A percentile compares a stretch with the other conserved stretches of the same genome.
These are phyloP conservation scores for Phytophthora chlamydospora DNA, from an alignment of 352 stramenopile species.

Conservation along the genomic window DNA sequence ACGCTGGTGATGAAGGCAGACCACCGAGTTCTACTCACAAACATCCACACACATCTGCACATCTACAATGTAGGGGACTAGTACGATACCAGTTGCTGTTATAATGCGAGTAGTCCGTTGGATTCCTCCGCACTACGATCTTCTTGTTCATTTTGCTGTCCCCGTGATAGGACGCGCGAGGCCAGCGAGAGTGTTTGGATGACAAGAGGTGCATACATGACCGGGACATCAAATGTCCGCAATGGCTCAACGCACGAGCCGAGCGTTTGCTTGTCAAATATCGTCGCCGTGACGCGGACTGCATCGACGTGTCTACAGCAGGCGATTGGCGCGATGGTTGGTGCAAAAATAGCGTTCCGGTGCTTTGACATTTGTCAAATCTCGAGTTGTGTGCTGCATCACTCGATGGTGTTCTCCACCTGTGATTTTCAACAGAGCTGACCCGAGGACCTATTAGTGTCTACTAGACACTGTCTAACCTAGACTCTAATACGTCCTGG, in stretches of 20 bases:
- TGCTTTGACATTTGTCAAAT: too few species aligned
- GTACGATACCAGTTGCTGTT: neutral
- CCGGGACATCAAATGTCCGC: slow-evolving; percentile 5
- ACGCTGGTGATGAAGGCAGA: neutral
- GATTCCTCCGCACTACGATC: too few species aligned
- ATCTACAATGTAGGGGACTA: too few species aligned
- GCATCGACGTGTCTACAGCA: neutral
- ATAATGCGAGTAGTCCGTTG: neutral
- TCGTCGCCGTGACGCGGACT: slow-evolving; percentile 7
- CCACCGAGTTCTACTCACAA: neutral
- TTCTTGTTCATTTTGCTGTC: neutral
- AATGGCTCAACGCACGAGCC: neutral
- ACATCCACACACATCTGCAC: neutral
- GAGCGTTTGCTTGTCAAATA: slow-evolving; percentile 7
- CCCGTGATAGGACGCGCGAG: slow-evolving; percentile 9
- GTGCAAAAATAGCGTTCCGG: slow-evolving; percentile 6
- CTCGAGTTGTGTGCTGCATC: neutral
- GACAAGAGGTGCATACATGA: slow-evolving; percentile 16
- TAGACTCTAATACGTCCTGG: too few species aligned
- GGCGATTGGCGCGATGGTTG: slow-evolving; percentile 10
- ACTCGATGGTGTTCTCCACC: neutral
- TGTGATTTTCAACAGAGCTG: too few species aligned
- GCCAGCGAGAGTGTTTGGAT: slow-evolving; percentile 13
- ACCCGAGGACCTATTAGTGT: too few species aligned
- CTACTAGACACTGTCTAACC: too few species aligned